Evolutionary conservation across 2,329 filamentous ascomycete species (phyloP), one percentile per base, ranked within the genome.

Genomic region (Graphiopsis chlorocephala): DNA sequence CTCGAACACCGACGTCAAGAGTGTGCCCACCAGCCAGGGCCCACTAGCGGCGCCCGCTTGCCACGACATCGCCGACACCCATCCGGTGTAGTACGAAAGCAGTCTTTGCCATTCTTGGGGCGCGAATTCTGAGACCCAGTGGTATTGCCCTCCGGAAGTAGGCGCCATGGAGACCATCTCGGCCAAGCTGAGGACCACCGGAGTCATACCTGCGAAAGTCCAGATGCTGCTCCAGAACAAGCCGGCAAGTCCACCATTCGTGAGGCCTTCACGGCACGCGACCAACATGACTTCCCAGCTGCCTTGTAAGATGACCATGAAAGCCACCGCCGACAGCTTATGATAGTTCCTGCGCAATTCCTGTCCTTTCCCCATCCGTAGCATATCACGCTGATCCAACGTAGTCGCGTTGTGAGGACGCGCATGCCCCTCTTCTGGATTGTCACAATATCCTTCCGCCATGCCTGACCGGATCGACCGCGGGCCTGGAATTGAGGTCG

Each of bases 271-370:
- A 1, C 69, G 69, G 28, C 69, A 74, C 5, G 69, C 67, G 2
- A 69, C 67, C 14, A 74, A 61, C 0, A 70, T 59, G 23, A 79
- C 76, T 69, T 86, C 57, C 25, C 33, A 60, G 38, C 35, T 47
- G 25, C 57, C 57, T 59, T 72, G 67, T 14, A 72, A 57, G 12
- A 68, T 71, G 50, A 66, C 68, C 26, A 63, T 64, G 55, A 72
- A 72, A n/a, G 69, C 70, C n/a, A 72, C 58, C 55, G 57, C 35
- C 12, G 81, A 81, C 29, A 82, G 67, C 64, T 79, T 78, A 15
- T 78, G 74, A 65, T 84, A 84, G 68, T 82, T 82, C 61, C 82
- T 74, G 77, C 78, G 78, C 68, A 83, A 75, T 53, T 83, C 78
- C 63, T 82, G 80, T 33, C 76, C 72, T 70, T 83, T 83, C 28